Percentiles rank a stretch among this genome's conserved stretches.
These are phyloP conservation scores for Triangularia verruculosa DNA, from an alignment of 2,329 filamentous ascomycete species.

Conservation along the genomic window DNA sequence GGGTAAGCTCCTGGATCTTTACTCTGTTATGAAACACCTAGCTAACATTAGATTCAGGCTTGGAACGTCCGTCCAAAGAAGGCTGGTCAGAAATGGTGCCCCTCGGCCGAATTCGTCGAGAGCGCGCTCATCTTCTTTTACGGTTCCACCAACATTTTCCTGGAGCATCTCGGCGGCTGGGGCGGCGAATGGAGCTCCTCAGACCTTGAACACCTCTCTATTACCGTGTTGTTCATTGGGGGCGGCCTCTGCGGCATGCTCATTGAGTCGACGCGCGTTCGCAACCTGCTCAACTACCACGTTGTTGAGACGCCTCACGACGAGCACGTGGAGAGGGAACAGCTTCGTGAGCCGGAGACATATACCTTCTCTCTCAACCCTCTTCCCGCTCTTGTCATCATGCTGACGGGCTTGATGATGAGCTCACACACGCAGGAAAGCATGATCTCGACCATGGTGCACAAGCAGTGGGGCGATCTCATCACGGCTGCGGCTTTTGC, in stretches of 20 bases:
- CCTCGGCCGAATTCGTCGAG: constrained; percentile 85
- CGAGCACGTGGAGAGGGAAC: constrained; percentile 42
- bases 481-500: constrained; percentile 78
- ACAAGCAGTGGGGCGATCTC: constrained; percentile 89
- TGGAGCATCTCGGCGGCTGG: constrained; percentile 79
- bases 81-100: constrained; percentile 60
- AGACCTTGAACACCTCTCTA: constrained; percentile 89
- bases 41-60: constrained; percentile 44
- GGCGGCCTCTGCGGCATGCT: constrained; percentile 86
- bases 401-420: constrained; percentile 93
- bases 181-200: constrained; percentile 69
- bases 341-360: constrained; percentile 58
- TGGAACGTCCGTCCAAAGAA: constrained; percentile 78
- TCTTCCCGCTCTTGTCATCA: constrained; percentile 79
- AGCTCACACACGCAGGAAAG: constrained; percentile 81
- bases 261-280: constrained; percentile 70
- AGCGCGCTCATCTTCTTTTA: constrained; percentile 89
- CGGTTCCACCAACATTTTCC: constrained; percentile 83
- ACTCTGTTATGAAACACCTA: neutral
- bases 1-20: constrained; percentile 48
- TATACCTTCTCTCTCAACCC: constrained; percentile 82
- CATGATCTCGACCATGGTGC: constrained; percentile 86
- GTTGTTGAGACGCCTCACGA: constrained; percentile 37
- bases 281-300: constrained; percentile 61
- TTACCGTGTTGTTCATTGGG: constrained; percentile 90